Percentiles rank a stretch among this genome's conserved stretches.
phyloP scores from a whole-genome alignment of 805 yeast genomes.

The Saccharomycopsis javanensis region DNA sequence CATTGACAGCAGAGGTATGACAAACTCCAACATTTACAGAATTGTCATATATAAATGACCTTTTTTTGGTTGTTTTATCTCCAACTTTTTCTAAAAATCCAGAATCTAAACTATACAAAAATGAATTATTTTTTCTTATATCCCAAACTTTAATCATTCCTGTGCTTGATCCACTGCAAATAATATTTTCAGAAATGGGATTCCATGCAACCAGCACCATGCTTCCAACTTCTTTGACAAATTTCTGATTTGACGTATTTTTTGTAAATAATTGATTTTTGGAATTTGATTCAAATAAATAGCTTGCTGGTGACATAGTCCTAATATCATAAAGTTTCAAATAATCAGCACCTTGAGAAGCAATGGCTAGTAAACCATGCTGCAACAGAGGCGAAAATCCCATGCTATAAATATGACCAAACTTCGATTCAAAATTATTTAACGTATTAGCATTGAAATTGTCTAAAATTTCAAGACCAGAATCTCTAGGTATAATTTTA shows the following conservation, averaged over 20 bases:
- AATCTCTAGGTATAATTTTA: constrained; percentile 8
- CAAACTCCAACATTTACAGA: constrained; percentile 35
- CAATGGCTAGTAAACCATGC: constrained; percentile 56
- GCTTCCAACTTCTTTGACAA: neutral
- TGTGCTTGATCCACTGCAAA: constrained; percentile 74
- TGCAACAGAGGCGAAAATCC: constrained; percentile 43
- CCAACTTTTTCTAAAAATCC: constrained; percentile 29
- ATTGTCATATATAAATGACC: constrained; percentile 23
- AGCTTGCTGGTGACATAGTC: constrained; percentile 66
- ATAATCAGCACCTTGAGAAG: constrained; percentile 52
- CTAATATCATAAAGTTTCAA: constrained; percentile 63
- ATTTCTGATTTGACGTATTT: neutral
- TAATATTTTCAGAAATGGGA: constrained; percentile 47
- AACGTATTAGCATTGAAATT: neutral
- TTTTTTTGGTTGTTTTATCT: constrained; percentile 20
- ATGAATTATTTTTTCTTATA: constrained; percentile 55
- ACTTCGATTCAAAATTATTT: constrained; percentile 15
- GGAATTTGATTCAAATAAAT: constrained; percentile 48
- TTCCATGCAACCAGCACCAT: constrained; percentile 45
- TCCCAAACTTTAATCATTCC: constrained; percentile 87
- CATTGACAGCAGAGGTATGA: constrained; percentile 73
- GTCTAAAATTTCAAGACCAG: constrained; percentile 23
- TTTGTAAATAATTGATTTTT: constrained; percentile 37
- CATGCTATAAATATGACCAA: constrained; percentile 24
- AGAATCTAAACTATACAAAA: constrained; percentile 48